These are phyloP conservation scores for Cladosporium sphaerospermum DNA, from an alignment of 2,329 filamentous ascomycete species.

Conservation along the genomic window DNA sequence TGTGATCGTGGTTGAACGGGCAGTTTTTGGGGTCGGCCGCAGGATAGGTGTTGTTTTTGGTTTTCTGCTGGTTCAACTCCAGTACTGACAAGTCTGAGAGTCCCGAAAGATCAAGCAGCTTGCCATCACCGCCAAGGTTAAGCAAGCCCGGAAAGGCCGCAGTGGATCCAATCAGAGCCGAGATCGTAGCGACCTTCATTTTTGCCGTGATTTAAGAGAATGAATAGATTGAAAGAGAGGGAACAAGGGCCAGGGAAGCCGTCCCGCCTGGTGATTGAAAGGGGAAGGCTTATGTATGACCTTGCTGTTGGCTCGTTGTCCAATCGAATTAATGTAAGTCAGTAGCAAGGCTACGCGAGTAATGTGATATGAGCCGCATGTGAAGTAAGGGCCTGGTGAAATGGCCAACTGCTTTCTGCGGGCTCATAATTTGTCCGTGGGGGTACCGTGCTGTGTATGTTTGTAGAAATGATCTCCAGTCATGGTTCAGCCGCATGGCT, in stretches of 20 bases:
- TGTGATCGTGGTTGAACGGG: constrained; percentile 2
- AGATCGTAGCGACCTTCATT: constrained; percentile 9
- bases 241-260: not conserved
- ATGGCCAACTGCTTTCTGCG: too few relatives aligned
- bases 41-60: not conserved
- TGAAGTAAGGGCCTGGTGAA: too few relatives aligned
- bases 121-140: constrained; percentile 1
- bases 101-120: not conserved
- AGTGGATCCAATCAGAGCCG: constrained; percentile 1
- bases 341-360: too few relatives aligned
- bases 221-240: not conserved
- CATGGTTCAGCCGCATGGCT: too few relatives aligned
- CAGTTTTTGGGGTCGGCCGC: constrained; percentile 4
- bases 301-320: too few relatives aligned
- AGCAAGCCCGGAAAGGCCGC: constrained; percentile 5
- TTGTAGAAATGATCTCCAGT: too few relatives aligned
- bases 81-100: not conserved
- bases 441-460: too few relatives aligned
- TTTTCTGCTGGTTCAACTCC: constrained; percentile 1
- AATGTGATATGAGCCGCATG: too few relatives aligned
- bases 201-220: not conserved
- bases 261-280: not conserved
- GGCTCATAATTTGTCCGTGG: too few relatives aligned
- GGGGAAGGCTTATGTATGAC: not conserved
- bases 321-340: too few relatives aligned